Evolutionary conservation across 73 alveolate genomes (phyloP).

Genomic region (Blepharisma stoltei): DNA sequence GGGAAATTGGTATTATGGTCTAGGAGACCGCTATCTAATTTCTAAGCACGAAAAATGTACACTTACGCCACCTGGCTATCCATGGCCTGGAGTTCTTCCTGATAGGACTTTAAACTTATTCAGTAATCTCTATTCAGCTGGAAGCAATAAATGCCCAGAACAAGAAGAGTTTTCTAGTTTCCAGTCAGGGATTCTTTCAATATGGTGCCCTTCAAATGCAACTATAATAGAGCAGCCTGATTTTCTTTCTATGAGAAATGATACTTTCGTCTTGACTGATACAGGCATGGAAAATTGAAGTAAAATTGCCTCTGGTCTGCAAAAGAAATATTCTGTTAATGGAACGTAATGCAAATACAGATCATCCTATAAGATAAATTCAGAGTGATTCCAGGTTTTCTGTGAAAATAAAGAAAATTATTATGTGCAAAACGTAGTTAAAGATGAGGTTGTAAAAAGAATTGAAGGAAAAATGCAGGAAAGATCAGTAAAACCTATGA

Average conservation of each 20-base stretch:
- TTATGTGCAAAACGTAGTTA: conserved; percentile 10
- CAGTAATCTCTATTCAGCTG: conserved; percentile 26
- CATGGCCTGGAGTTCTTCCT: conserved; percentile 27
- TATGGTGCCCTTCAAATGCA: not conserved
- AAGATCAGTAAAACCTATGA: conserved; percentile 13
- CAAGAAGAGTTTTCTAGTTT: not conserved
- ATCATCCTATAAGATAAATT: not conserved
- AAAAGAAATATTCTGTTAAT: not conserved
- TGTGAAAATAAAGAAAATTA: conserved; percentile 31
- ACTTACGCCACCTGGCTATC: not conserved
- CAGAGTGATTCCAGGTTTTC: conserved; percentile 22
- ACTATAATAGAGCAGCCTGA: conserved; percentile 18
- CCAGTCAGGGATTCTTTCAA: not conserved
- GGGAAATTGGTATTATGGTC: conserved; percentile 1
- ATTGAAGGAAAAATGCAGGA: not conserved
- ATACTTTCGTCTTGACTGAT: conserved; percentile 20
- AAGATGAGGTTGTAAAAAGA: not conserved
- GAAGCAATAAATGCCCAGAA: not conserved
- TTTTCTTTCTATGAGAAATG: conserved; percentile 15
- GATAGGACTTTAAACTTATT: conserved; percentile 10
- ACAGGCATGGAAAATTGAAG: conserved; percentile 19
- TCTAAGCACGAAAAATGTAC: not conserved
- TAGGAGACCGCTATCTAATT: not conserved
- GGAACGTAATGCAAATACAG: not conserved
- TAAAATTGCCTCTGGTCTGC: not conserved